phyloP scores from a whole-genome alignment of 2,329 filamentous ascomycete species.

The Arthrobotrys conoides region DNA sequence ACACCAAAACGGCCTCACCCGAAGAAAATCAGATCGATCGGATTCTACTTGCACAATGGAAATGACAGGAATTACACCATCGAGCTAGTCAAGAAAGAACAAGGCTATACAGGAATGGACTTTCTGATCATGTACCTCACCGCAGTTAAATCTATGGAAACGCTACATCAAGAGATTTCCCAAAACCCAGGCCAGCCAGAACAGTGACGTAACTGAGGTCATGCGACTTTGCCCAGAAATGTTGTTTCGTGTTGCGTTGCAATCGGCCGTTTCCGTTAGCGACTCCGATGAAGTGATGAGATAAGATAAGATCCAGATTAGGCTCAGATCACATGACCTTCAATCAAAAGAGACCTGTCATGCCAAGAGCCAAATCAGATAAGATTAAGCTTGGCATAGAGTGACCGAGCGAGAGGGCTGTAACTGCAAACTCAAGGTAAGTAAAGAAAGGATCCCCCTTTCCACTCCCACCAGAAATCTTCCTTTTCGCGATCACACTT shows the following conservation, averaged over 20 bases:
- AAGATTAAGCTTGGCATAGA: conserved; percentile 11
- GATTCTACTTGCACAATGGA: not conserved
- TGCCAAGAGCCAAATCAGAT: conserved; percentile 4
- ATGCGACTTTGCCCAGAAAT: conserved; percentile 21
- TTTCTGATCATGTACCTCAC: not conserved
- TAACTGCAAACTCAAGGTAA: not conserved
- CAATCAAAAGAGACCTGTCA: not conserved
- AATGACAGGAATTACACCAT: conserved; percentile 6
- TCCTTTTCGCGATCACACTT: not conserved
- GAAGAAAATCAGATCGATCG: conserved; percentile 20
- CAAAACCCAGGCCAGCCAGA: not conserved
- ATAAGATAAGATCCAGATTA: conserved; percentile 13
- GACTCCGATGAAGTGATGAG: not conserved
- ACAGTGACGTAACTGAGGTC: conserved; percentile 39
- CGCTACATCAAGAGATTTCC: not conserved
- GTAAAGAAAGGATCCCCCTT: conserved; percentile 24
- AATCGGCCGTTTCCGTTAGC: conserved; percentile 12
- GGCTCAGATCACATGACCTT: not conserved
- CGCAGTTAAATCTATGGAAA: not conserved
- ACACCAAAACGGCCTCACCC: not conserved
- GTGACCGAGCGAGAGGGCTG: not conserved
- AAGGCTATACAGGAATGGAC: not conserved
- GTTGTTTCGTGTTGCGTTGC: conserved; percentile 20
- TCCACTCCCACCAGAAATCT: conserved; percentile 14
- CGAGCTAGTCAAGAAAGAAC: not conserved